A percentile compares a stretch with the other conserved stretches of the same genome.
Conservation (phyloP, 1,284 basidiomycete genomes). For the Bondarzewia mesenterica region DNA sequence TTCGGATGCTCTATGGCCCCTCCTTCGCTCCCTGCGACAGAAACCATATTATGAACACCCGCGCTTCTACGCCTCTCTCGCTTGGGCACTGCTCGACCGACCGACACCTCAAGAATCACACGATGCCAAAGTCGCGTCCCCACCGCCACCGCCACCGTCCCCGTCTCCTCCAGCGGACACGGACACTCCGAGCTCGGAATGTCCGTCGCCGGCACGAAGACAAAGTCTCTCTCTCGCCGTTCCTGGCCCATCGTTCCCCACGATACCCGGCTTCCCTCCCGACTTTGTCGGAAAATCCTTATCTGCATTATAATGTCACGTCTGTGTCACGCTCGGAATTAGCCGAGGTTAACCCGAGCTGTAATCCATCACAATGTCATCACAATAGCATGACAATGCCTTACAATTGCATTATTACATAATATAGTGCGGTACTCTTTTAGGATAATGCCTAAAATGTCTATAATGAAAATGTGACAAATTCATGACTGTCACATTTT, state of each 20-base stretch:
- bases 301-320: too few relatives aligned
- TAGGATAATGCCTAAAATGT: too few relatives aligned
- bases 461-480: too few relatives aligned
- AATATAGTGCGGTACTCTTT: too few relatives aligned
- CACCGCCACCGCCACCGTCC: not conserved
- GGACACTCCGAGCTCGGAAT: not conserved
- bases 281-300: too few relatives aligned
- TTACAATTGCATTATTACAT: too few relatives aligned
- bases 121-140: not conserved
- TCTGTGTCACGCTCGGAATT: too few relatives aligned
- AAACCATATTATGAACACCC: slow-evolving; percentile 67
- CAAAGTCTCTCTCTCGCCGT: not conserved
- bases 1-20: slow-evolving; percentile 42
- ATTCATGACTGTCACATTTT: too few relatives aligned
- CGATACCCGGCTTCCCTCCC: slow-evolving; percentile 44
- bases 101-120: not conserved
- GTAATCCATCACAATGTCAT: too few relatives aligned
- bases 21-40: slow-evolving; percentile 51
- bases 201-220: not conserved
- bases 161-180: not conserved
- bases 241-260: slow-evolving; percentile 32
- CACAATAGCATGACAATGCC: too few relatives aligned
- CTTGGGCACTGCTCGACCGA: slow-evolving; percentile 57
- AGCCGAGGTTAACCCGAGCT: too few relatives aligned
- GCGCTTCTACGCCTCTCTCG: slow-evolving; percentile 75